A percentile compares a stretch with the other conserved stretches of the same genome.
phyloP scores from a whole-genome alignment of 768 basidiomycete species.

The Coprinopsis cinerea region DNA sequence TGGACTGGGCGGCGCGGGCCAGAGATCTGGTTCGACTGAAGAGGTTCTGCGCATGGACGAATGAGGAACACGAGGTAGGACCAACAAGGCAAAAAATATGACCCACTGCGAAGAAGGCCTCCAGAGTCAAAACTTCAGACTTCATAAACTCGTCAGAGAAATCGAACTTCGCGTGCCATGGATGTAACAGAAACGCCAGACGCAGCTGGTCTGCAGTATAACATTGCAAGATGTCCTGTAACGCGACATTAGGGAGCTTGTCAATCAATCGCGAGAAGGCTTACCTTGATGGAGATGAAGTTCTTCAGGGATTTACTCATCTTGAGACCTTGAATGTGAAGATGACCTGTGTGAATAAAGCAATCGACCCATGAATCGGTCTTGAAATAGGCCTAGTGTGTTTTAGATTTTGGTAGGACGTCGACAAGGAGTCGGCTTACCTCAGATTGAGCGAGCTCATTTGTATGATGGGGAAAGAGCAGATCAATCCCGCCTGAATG shows the following conservation, averaged over 20 bases:
- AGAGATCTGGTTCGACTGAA: conserved; percentile 86
- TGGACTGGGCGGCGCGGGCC: conserved; percentile 37
- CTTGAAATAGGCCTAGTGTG: conserved; percentile 81
- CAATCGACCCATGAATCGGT: conserved; percentile 97
- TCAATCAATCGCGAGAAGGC: conserved; percentile 18
- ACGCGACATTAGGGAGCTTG: conserved; percentile 8
- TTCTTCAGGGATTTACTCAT: conserved; percentile 99
- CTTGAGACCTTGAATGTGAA: conserved; percentile 97
- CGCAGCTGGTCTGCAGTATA: conserved; percentile 86
- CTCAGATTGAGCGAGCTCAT: conserved; percentile 97
- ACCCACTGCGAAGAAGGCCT: conserved; percentile 79
- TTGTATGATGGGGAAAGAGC: conserved; percentile 99
- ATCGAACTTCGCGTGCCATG: conserved; percentile 92
- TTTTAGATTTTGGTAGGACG: conserved; percentile 11
- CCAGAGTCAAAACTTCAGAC: conserved; percentile 81
- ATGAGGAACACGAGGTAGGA: not conserved
- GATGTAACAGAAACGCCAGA: conserved; percentile 82
- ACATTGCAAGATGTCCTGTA: conserved; percentile 77
- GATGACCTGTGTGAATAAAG: conserved; percentile 96
- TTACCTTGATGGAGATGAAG: conserved; percentile 92
- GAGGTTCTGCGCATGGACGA: conserved; percentile 79
- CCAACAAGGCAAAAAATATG: conserved; percentile 10
- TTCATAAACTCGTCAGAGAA: conserved; percentile 89
- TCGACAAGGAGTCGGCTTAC: conserved; percentile 36
- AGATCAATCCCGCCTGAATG: conserved; percentile 97